Conservation (phyloP, 345 rosid species). For the Moringa oleifera region DNA sequence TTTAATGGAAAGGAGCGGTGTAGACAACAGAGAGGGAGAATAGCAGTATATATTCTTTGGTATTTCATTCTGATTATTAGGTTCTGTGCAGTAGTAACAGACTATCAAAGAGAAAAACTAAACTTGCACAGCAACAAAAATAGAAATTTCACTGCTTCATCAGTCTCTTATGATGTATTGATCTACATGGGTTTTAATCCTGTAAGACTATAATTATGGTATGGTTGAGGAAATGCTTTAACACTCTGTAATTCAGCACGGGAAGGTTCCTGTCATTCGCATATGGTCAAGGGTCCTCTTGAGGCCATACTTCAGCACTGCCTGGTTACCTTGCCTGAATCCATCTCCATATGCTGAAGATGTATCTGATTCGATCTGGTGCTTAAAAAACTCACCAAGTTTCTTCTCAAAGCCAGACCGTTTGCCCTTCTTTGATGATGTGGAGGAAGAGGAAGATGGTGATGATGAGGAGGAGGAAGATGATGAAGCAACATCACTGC, state of each 20-base stretch:
- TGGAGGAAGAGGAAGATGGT: conserved; percentile 34
- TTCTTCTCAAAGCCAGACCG: conserved; percentile 88
- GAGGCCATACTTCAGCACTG: conserved; percentile 66
- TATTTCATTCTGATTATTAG: too few species aligned
- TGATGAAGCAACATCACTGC: conserved; percentile 43
- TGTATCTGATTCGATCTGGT: conserved; percentile 76
- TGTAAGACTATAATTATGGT: too few species aligned
- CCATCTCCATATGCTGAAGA: conserved; percentile 92
- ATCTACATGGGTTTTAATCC: too few species aligned
- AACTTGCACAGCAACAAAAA: too few species aligned
- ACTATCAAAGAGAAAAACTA: too few species aligned
- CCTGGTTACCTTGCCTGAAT: conserved; percentile 68
- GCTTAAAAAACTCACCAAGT: conserved; percentile 83
- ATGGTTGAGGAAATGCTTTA: too few species aligned
- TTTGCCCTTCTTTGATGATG: conserved; percentile 77
- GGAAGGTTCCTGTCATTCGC: conserved; percentile 72
- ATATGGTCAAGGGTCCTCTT: conserved; percentile 87
- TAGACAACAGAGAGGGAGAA: too few species aligned
- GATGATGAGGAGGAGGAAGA: conserved; percentile 51
- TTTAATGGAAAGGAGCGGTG: too few species aligned
- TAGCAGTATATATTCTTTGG: too few species aligned
- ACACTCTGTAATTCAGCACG: conserved; percentile 33
- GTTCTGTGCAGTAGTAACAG: too few species aligned
- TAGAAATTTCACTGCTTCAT: too few species aligned
- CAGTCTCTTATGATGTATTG: too few species aligned